Evolutionary conservation across 2,329 filamentous ascomycete genomes (phyloP).

Genomic region (Fulvia fulva): DNA sequence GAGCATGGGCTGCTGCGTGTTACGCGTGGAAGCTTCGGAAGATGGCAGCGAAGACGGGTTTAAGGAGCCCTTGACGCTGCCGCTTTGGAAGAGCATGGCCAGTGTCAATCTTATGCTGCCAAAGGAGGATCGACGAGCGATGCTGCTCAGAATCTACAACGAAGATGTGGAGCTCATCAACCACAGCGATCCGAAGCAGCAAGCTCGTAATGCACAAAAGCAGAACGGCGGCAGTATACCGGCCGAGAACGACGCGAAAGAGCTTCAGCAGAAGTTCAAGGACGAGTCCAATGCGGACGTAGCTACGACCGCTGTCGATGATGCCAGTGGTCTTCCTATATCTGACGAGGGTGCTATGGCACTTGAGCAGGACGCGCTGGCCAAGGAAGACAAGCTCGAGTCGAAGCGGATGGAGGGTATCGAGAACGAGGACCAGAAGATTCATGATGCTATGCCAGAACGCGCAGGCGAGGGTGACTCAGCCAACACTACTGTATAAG

Average conservation of each 20-base stretch:
- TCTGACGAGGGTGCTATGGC: constrained; percentile 24
- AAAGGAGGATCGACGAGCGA: constrained; percentile 88
- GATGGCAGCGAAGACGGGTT: constrained; percentile 47
- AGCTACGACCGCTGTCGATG: constrained; percentile 6
- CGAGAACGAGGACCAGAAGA: constrained; percentile 33
- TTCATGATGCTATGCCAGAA: constrained; percentile 42
- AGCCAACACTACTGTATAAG: constrained; percentile 46
- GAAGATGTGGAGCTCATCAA: constrained; percentile 82
- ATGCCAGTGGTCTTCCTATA: constrained; percentile 7
- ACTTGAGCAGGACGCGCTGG: constrained; percentile 37
- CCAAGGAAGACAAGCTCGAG: constrained; percentile 37
- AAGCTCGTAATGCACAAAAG: constrained; percentile 8
- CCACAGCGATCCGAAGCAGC: constrained; percentile 37
- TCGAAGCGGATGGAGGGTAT: constrained; percentile 41
- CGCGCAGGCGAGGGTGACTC: constrained; percentile 45
- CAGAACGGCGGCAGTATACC: constrained; percentile 14
- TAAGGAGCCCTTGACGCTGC: constrained; percentile 78
- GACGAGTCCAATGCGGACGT: constrained; percentile 12
- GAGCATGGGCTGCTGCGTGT: constrained; percentile 85
- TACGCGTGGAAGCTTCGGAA: constrained; percentile 58
- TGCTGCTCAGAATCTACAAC: constrained; percentile 87
- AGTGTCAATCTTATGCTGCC: constrained; percentile 96
- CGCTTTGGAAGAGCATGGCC: constrained; percentile 88
- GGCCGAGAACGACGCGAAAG: constrained; percentile 19
- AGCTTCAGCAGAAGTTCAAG: constrained; percentile 11